phyloP scores from a whole-genome alignment of 768 basidiomycete species.

The Kwoniella sp. region DNA sequence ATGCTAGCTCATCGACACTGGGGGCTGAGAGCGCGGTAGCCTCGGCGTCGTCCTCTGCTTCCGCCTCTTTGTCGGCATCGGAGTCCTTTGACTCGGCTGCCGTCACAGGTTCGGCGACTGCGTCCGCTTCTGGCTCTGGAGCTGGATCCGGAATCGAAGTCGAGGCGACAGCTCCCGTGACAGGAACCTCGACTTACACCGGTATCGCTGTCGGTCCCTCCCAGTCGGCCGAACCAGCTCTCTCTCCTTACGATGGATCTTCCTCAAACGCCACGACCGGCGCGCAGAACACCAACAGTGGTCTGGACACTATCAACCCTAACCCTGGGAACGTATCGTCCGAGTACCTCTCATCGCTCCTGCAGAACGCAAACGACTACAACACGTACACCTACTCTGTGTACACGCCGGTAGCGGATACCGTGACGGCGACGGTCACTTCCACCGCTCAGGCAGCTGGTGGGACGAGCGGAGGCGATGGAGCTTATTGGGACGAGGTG shows the following conservation, averaged over 20 bases:
- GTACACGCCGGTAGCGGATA: conserved; percentile 26
- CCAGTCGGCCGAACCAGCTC: conserved; percentile 10
- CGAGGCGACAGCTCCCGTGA: neutral
- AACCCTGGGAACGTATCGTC: conserved; percentile 25
- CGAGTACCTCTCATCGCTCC: conserved; percentile 32
- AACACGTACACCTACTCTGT: conserved; percentile 45
- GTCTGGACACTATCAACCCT: conserved; percentile 30
- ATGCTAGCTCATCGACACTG: conserved; percentile 2
- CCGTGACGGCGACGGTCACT: conserved; percentile 12
- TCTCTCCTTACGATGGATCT: conserved; percentile 25
- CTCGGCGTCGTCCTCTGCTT: neutral
- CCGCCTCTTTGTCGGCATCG: neutral
- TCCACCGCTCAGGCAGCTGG: conserved; percentile 19
- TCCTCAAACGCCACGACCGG: conserved; percentile 24
- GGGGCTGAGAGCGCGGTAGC: neutral
- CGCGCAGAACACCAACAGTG: conserved; percentile 21
- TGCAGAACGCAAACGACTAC: conserved; percentile 39
- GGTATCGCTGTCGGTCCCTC: conserved; percentile 36
- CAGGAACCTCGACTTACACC: conserved; percentile 16
- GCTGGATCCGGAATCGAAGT: conserved; percentile 1
- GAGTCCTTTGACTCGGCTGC: neutral
- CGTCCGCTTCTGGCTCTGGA: conserved; percentile 4
- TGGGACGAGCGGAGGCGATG: conserved; percentile 15
- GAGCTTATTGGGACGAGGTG: conserved; percentile 24
- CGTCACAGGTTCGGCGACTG: neutral